Evolutionary conservation across 2,329 filamentous ascomycete species (phyloP), one percentile per base, ranked within the genome.

Genomic region (Aspergillus sp.): DNA sequence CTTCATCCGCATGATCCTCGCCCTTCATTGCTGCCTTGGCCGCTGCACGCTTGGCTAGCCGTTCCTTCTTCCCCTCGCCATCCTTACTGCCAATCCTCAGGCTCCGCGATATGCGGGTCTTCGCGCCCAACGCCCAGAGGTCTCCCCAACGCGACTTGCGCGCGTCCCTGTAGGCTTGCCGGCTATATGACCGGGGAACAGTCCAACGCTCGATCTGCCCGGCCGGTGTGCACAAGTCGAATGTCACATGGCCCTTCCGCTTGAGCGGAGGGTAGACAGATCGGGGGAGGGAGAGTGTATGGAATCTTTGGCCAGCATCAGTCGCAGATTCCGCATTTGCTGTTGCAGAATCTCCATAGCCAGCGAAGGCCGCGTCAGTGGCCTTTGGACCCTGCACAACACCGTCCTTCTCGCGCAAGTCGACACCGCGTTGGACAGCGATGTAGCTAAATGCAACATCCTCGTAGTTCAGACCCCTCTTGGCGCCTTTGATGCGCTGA

Each of bases 171-270:
- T 89, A 96, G 1, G 86, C 86, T 48, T 82, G 77, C 47, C 74
- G 79, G 56, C 80, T 80, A 60, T 80, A 91, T 38, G 79, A 86
- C 46, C 78, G 78, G 2, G 89, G 84, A 0, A 98, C 80, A 0
- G 82, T 91, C 91, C 91, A 98, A 34, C 91, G 83, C 66, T 98
- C 89, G 20, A 95, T 78, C 26, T 74, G 78, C 19, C 84, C 91
- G 1, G 75, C 71, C 0, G 89, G 82, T 0, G 91, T 96, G 67
- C 91, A 98, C 2, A 96, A 57, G 53, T 98, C 91, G 16, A 98
- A 66, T 11, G 82, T 85, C 26, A 96, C 80, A 55, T 98, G 91
- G 0, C 86, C 85, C 24, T 77, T 78, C 15, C 86, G 77, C 66
- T 98, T 98, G 38, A 98, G 68, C 1, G 91, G 86, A 1, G 81